These are phyloP conservation scores for Penicillium fimorum DNA, from an alignment of 495 filamentous ascomycete genomes.

Conservation along the genomic window DNA sequence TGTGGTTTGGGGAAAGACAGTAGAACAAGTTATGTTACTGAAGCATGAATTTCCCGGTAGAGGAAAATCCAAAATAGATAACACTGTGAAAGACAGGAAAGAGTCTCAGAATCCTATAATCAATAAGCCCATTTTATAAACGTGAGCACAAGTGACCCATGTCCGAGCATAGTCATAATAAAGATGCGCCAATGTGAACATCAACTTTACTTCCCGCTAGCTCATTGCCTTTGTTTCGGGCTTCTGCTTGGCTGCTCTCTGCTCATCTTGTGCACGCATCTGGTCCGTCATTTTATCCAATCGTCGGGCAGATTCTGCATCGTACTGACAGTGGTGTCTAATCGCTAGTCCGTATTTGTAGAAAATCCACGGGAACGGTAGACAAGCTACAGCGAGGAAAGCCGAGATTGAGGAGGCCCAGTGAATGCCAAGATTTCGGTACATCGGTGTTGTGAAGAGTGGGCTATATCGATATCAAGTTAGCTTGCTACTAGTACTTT, in stretches of 20 bases:
- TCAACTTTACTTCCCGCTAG: not conserved
- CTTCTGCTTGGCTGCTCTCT: not conserved
- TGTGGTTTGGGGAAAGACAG: no score
- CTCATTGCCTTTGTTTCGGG: not conserved
- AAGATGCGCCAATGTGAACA: not conserved
- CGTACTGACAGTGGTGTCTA: constrained; percentile 61
- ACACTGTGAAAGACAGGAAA: not conserved
- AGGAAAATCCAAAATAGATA: not conserved
- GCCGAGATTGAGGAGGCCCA: constrained; percentile 69
- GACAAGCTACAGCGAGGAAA: constrained; percentile 63
- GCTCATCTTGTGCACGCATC: not conserved
- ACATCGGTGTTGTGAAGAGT: constrained; percentile 69
- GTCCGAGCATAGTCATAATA: not conserved
- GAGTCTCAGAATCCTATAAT: not conserved
- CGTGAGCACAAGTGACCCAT: not conserved
- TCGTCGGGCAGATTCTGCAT: constrained; percentile 50
- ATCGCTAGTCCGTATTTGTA: constrained; percentile 61
- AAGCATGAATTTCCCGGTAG: no score
- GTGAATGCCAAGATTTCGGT: constrained; percentile 61
- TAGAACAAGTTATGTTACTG: no score
- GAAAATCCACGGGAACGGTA: constrained; percentile 69
- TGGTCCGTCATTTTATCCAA: constrained; percentile 2
- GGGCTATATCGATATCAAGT: constrained; percentile 31
- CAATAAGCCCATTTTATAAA: not conserved
- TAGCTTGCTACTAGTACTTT: constrained; percentile 4